Conservation (phyloP, 2,329 filamentous ascomycete species). For the Onygenales sp. region DNA sequence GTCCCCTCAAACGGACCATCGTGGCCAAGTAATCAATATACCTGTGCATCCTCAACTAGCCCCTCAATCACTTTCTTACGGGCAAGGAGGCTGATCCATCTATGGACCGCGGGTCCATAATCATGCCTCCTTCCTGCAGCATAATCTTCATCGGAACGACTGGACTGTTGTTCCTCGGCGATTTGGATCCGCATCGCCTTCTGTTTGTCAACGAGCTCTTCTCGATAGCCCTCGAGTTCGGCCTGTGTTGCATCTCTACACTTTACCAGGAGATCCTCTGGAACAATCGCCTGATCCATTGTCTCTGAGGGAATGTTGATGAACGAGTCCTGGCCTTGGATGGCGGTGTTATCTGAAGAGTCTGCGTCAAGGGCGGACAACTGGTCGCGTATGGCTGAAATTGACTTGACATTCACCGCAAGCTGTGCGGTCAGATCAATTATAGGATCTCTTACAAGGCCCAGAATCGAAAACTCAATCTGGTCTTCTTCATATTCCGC, state of each 20-base stretch:
- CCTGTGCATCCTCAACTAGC: slow-evolving; percentile 9
- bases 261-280: slow-evolving; percentile 14
- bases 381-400: slow-evolving; percentile 29
- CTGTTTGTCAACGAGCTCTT: slow-evolving; percentile 23
- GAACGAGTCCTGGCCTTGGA: slow-evolving; percentile 27
- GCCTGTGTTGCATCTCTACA: slow-evolving; percentile 18
- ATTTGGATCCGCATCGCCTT: slow-evolving; percentile 25
- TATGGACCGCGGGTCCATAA: slow-evolving; percentile 58
- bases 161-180: slow-evolving; percentile 30
- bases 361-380: slow-evolving; percentile 7
- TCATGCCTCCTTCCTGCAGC: slow-evolving; percentile 45
- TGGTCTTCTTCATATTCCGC: slow-evolving; percentile 53
- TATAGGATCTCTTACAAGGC: slow-evolving; percentile 60
- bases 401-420: slow-evolving; percentile 36
- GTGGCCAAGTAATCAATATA: background rate
- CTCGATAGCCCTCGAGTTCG: slow-evolving; percentile 22
- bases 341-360: slow-evolving; percentile 12
- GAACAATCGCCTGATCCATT: slow-evolving; percentile 25
- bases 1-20: background rate
- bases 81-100: slow-evolving; percentile 60
- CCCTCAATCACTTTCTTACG: slow-evolving; percentile 51
- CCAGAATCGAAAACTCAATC: slow-evolving; percentile 68
- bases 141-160: slow-evolving; percentile 30
- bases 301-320: slow-evolving; percentile 22
- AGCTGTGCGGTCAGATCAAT: slow-evolving; percentile 35